A percentile compares a stretch with the other conserved stretches of the same genome.
phyloP scores from a whole-genome alignment of 1,139 yeast species.

The Casaregolazyma suthepensis region DNA sequence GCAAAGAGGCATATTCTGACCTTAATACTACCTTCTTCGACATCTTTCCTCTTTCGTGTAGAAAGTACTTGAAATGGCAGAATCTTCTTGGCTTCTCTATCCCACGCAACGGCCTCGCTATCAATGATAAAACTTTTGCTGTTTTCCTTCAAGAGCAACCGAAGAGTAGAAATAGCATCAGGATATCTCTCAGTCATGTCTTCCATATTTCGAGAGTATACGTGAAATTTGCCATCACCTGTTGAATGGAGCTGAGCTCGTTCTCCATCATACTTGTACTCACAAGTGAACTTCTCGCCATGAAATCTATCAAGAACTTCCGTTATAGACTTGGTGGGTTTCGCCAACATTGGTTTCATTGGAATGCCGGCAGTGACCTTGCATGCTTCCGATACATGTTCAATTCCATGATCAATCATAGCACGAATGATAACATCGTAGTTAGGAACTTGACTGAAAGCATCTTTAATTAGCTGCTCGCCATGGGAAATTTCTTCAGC shows the following conservation, averaged over 20 bases:
- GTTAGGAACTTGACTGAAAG: constrained; percentile 87
- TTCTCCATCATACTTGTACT: constrained; percentile 96
- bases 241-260: constrained; percentile 85
- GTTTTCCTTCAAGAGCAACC: constrained; percentile 41
- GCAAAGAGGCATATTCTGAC: constrained; percentile 91
- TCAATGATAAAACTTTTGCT: constrained; percentile 61
- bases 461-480: constrained; percentile 76
- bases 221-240: constrained; percentile 57
- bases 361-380: constrained; percentile 89
- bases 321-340: constrained; percentile 87
- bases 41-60: constrained; percentile 91
- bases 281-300: constrained; percentile 84
- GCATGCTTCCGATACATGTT: constrained; percentile 59
- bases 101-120: constrained; percentile 99
- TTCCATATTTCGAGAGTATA: constrained; percentile 92
- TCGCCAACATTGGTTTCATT: constrained; percentile 95
- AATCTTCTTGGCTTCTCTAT: constrained; percentile 62
- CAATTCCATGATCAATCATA: constrained; percentile 62
- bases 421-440: constrained; percentile 69
- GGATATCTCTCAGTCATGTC: constrained; percentile 97
- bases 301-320: constrained; percentile 88
- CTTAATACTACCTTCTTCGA: constrained; percentile 75
- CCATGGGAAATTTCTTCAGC: constrained; percentile 38
- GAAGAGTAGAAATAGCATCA: constrained; percentile 66
- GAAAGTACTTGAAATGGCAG: constrained; percentile 89